phyloP scores from a whole-genome alignment of 1,139 yeast species.

The Casaregolazyma lundiana region DNA sequence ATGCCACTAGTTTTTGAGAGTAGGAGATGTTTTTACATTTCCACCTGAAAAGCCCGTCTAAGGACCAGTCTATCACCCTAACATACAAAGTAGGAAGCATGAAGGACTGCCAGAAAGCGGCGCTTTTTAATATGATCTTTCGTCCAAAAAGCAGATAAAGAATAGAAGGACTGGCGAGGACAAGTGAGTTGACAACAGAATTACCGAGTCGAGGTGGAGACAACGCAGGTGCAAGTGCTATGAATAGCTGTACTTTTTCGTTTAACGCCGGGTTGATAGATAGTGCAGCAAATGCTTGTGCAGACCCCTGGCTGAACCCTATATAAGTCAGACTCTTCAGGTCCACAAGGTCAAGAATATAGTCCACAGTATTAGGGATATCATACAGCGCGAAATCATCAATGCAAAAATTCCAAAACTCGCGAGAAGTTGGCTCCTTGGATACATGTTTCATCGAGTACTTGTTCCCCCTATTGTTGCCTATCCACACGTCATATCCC shows the following conservation, averaged over 20 bases:
- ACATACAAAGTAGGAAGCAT: conserved; percentile 81
- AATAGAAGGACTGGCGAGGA: conserved; percentile 73
- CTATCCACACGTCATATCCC: conserved; percentile 92
- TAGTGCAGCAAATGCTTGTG: conserved; percentile 81
- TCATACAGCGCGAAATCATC: conserved; percentile 84
- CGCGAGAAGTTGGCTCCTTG: conserved; percentile 40
- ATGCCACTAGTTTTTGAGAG: conserved; percentile 69
- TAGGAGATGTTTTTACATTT: conserved; percentile 60
- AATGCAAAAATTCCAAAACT: conserved; percentile 80
- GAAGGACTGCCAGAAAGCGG: conserved; percentile 75
- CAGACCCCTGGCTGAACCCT: conserved; percentile 90
- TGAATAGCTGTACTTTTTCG: conserved; percentile 60
- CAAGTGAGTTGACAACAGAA: conserved; percentile 66
- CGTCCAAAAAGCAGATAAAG: conserved; percentile 73
- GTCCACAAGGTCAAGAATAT: conserved; percentile 48
- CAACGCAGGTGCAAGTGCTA: conserved; percentile 91
- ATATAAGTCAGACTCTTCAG: conserved; percentile 53
- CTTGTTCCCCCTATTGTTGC: conserved; percentile 87
- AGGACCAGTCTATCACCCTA: conserved; percentile 64
- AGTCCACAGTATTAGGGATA: conserved; percentile 69
- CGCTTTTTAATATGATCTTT: conserved; percentile 66
- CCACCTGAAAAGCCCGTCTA: conserved; percentile 74
- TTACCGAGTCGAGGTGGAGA: conserved; percentile 85
- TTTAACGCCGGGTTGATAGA: conserved; percentile 69
- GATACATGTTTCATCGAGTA: conserved; percentile 57